Evolutionary conservation across 2,329 filamentous ascomycete genomes (phyloP), one percentile per base, ranked within the genome.

Genomic region (Cercospora janseana): DNA sequence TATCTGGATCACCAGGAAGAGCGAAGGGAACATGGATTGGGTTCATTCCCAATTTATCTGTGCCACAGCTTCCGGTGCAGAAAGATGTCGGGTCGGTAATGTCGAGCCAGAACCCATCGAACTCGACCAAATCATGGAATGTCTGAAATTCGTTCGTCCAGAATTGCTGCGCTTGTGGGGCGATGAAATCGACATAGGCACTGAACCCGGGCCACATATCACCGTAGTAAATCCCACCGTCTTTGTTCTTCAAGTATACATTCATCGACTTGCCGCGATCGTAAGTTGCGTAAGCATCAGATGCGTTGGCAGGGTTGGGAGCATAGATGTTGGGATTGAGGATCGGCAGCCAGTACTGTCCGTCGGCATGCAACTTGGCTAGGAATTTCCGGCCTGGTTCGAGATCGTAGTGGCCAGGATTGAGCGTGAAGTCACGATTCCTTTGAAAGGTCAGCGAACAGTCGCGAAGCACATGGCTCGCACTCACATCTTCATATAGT

Each of bases 281-380:
- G 56, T 78, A 81, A 0, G 72, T 70, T 10, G 70, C 69, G 55
- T 81, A 80, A 0, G 65, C 62, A 7, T 87, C 85, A 35, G 73
- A 79, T 1, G 72, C 70, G 60, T 87, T 84, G 6, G 77, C 69
- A 0, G 82, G 82, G 55, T 87, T 84, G 0, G 85, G 85, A 12
- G 79, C 77, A 60, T 88, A 88, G 40, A 85, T 84, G 23, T 73
- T 78, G 6, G 73, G 68, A 59, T 81, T 79, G 4, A 81, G 72
- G 51, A 81, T 81, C 0, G 79, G 79, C 8, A 81, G 69, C 52
- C 76, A 81, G 53, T 79, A 74, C 52, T 76, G 76, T 24, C 76
- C 75, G 50, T 72, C 72, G 6, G 68, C 68, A 60, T 81, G 77
- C 3, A 82, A 64, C 40, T 69, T 68, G 7, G 69, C 66, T 29